phyloP scores from a whole-genome alignment of 2,329 filamentous ascomycete species.

The Ramichloridium luteum region DNA sequence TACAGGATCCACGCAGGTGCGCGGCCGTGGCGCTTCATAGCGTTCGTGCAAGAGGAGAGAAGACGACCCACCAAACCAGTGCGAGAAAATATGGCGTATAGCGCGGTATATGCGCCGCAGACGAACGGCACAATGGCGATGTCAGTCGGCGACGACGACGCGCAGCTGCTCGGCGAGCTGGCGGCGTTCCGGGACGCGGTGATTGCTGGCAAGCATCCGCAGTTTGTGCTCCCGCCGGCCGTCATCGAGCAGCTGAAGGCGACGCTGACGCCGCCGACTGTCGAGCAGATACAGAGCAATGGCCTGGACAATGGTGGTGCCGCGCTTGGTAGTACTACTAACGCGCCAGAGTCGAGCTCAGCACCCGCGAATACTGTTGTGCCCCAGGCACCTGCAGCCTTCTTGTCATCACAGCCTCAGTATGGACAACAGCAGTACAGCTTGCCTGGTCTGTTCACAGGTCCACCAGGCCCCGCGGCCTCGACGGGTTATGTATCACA shows the following conservation, averaged over 20 bases:
- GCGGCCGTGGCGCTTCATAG: too few relatives aligned
- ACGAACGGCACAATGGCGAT: constrained; percentile 12
- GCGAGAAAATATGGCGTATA: too few relatives aligned
- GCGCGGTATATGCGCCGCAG: constrained; percentile 7
- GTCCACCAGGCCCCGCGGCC: constrained; percentile 16
- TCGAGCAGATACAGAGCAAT: background rate
- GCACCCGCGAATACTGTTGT: background rate
- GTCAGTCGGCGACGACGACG: constrained; percentile 20
- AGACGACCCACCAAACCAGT: constrained; percentile 7
- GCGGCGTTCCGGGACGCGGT: constrained; percentile 69
- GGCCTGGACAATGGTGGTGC: constrained; percentile 9
- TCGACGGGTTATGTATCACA: constrained; percentile 4
- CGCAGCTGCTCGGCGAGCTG: constrained; percentile 61
- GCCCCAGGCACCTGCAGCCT: background rate
- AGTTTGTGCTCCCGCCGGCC: constrained; percentile 45
- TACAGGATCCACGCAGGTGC: too few relatives aligned
- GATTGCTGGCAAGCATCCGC: constrained; percentile 60
- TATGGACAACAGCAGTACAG: background rate
- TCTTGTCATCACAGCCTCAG: background rate
- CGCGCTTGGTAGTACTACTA: constrained; percentile 15
- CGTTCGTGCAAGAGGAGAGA: constrained; percentile 5
- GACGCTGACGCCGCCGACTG: constrained; percentile 5
- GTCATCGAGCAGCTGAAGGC: constrained; percentile 31
- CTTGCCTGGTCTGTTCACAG: constrained; percentile 1
- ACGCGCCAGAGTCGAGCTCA: constrained; percentile 9